These are phyloP conservation scores for Ogataea paraovalis DNA, from an alignment of 805 yeast species.

Conservation along the genomic window DNA sequence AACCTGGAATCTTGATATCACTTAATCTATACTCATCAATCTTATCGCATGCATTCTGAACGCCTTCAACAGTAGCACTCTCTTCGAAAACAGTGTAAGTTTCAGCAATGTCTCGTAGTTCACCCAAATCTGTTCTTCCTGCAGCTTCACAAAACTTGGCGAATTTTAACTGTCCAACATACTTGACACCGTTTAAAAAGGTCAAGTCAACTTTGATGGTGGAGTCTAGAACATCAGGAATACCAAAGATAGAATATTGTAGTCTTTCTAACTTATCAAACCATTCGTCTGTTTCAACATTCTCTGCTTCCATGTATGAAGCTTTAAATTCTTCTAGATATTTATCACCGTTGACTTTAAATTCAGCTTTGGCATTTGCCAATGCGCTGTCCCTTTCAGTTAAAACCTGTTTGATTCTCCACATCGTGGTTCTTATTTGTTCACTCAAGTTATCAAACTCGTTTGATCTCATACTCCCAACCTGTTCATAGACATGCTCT, in stretches of 20 bases:
- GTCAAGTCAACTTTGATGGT: slow-evolving; percentile 54
- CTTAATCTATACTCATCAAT: slow-evolving; percentile 33
- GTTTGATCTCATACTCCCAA: slow-evolving; percentile 23
- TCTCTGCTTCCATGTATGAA: slow-evolving; percentile 52
- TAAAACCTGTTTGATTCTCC: slow-evolving; percentile 80
- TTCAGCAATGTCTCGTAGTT: slow-evolving; percentile 37
- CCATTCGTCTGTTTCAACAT: slow-evolving; percentile 51
- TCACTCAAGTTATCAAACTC: slow-evolving; percentile 30
- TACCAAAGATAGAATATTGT: slow-evolving; percentile 82
- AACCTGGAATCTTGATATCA: slow-evolving; percentile 30
- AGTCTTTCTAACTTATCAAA: slow-evolving; percentile 72
- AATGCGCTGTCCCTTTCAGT: slow-evolving; percentile 79
- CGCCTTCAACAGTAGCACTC: slow-evolving; percentile 33
- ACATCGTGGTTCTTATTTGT: slow-evolving; percentile 57
- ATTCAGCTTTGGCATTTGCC: slow-evolving; percentile 50
- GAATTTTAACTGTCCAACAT: slow-evolving; percentile 65
- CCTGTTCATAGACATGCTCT: slow-evolving; percentile 49
- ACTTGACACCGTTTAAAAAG: slow-evolving; percentile 64
- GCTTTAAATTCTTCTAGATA: slow-evolving; percentile 56
- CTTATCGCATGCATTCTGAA: slow-evolving; percentile 31
- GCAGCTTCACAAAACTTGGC: slow-evolving; percentile 38
- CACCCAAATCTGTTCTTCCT: slow-evolving; percentile 41
- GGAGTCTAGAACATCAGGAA: slow-evolving; percentile 61
- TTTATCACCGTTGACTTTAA: slow-evolving; percentile 39
- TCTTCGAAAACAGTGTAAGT: slow-evolving; percentile 34